Evolutionary conservation across 495 filamentous ascomycete species (phyloP), one percentile per base, ranked within the genome.

Genomic region (Penicillium simplicissimum): DNA sequence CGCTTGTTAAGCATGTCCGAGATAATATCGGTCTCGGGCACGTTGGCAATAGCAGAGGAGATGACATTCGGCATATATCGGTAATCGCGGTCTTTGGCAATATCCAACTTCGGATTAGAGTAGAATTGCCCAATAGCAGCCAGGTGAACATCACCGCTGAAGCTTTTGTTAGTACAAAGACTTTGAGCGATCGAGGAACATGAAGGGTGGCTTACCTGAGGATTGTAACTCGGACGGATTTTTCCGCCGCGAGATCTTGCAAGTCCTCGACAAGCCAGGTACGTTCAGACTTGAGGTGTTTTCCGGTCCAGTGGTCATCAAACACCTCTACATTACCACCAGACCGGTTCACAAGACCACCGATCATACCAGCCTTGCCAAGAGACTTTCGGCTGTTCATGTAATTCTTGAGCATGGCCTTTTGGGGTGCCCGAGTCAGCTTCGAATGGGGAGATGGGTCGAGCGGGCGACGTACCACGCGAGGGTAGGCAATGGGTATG

Each of bases 281-380:
- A 34, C 95, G 85, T 76, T 98, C 95, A 11, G 79, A 74, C 70
- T 98, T 98, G 75, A 97, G 92, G 68, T 92, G 88, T 67, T 91
- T 96, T 21, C 95, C 93, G 3, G 95, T 96, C 95, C 95, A 98
- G 69, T 98, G 94, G 72, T 98, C 95, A 74, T 98, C 95, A 31
- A 96, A 81, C 15, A 98, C 90, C 74, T 97, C 96, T 7, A 96
- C 90, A 45, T 91, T 93, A 55, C 91, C 93, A 68, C 97, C 93
- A 67, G 96, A 91, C 57, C 87, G 90, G 74, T 96, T 97, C 17
- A 96, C 78, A 51, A 97, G 82, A 8, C 86, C 84, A 33, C 92
- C 90, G 45, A 98, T 82, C 69, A 96, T 75, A 8, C 93, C 93
- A 49, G 87, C 80, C 60, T 92, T 91, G 34, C 91, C 90, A 7